Conservation (phyloP, 2,329 filamentous ascomycete species). For the Septoria petroselini region DNA sequence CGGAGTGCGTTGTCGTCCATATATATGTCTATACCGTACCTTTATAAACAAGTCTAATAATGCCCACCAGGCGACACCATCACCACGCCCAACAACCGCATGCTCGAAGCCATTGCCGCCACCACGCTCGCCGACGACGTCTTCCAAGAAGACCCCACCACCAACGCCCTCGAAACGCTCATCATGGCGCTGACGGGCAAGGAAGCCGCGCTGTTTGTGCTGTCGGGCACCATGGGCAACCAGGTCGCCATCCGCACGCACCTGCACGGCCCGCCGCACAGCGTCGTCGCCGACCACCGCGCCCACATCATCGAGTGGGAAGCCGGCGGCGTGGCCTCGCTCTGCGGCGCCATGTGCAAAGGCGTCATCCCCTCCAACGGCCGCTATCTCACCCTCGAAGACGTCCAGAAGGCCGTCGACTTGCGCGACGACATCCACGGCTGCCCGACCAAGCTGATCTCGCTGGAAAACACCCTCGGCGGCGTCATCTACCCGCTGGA, state of each 20-base stretch:
- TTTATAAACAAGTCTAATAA: neutral
- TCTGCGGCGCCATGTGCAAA: conserved; percentile 69
- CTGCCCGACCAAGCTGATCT: conserved; percentile 77
- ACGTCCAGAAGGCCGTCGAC: conserved; percentile 65
- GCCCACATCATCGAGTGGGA: conserved; percentile 73
- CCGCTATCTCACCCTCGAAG: conserved; percentile 70
- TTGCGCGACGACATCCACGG: conserved; percentile 69
- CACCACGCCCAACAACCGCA: conserved; percentile 73
- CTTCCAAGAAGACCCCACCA: conserved; percentile 74
- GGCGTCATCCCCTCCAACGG: conserved; percentile 67
- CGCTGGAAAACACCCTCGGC: conserved; percentile 79
- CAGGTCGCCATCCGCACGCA: conserved; percentile 78
- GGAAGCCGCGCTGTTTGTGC: conserved; percentile 72
- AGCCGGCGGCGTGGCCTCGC: conserved; percentile 64
- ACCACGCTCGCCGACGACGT: conserved; percentile 82
- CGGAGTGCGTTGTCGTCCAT: no score
- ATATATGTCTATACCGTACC: no score
- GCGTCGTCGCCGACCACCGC: conserved; percentile 73
- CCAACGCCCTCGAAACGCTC: conserved; percentile 69
- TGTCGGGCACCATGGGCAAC: conserved; percentile 90
- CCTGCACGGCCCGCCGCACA: conserved; percentile 74
- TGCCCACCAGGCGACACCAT: conserved; percentile 53
- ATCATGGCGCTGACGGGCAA: conserved; percentile 72
- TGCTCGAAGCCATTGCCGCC: conserved; percentile 74
- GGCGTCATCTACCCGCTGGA: conserved; percentile 74